Base-by-base conservation (phyloP, 257 asterid genomes). In the Plantago ovata region DNA sequence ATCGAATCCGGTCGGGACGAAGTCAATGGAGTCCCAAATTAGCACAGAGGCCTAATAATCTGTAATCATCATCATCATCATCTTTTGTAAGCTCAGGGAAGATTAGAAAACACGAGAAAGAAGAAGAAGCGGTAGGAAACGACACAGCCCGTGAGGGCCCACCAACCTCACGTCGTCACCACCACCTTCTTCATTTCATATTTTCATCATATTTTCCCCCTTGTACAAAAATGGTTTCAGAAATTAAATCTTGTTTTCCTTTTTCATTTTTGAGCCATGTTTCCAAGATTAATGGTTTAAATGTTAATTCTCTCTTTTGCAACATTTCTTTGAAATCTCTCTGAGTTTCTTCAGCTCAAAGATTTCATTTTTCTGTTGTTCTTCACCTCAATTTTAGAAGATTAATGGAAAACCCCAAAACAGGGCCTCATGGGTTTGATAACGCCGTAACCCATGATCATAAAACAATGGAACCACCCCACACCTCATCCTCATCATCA, bases 401-500 rank as follows among this genome's bases (percentile, higher is more conserved):
- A 60, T 28, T 28, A 59, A 73, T 70, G 79, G 75, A 57, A 49
- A 73, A 64, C 33, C 51, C 59, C n/a, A 50, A 41, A 40, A 28
- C 36, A 28, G 36, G 3, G 36, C 2, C 36, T 6, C 2, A 28
- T 28, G 36, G 36, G 4, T 28, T 28, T 3, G 36, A 28, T n/a
- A n/a, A n/a, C n/a, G n/a, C n/a, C n/a, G n/a, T n/a, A n/a, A n/a
- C n/a, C n/a, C n/a, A n/a, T 28, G 36, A 58, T 21, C 38, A 60
- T 44, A 65, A 13, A 9, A 44, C 61, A 52, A 61, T 42, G 61
- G 73, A 63, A 58, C 38, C 42, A n/a, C 20, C 51, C n/a, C 19
- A 45, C 16, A 64, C 75, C 52, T 53, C 74, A 21, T 13, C 56
- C 47, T 54, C 57, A 32, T 51, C 64, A 45, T 63, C 77, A 13